Evolutionary conservation across 225 moss, liverwort and hornwort genomes (phyloP), one percentile per base, ranked within the genome.

Genomic region (Climacium dendroides): DNA sequence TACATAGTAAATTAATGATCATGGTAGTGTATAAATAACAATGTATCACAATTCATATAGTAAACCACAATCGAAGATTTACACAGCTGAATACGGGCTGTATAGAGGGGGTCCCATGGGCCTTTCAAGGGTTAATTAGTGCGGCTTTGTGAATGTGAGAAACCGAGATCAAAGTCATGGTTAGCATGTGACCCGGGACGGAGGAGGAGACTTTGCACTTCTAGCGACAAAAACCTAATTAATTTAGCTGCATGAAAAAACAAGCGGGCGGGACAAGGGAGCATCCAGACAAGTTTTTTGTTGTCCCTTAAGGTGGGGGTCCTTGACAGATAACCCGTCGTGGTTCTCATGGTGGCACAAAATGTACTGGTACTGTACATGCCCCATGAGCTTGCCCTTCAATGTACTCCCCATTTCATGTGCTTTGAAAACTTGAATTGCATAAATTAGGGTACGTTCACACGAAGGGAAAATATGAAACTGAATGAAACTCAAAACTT

Each of bases 251-350:
- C 34, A 52, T 50, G 7, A 12, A 15, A n/a, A 26, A 41, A 13
- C 22, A 29, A 70, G 59, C 5, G n/a, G n/a, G n/a, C 0, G 1
- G 14, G 50, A 50, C 50, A 26, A 10, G 6, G 0, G 0, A 26
- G 86, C 3, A 1, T n/a, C n/a, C n/a, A n/a, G 26, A 69, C 69
- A 64, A 45, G 41, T 35, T 74, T n/a, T 48, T 12, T 11, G 26
- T 13, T 81, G 54, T 82, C 28, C 35, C 82, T 75, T n/a, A n/a
- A 10, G 22, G 54, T 3, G 1, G 45, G 82, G 75, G 45, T 20
- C 82, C 62, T 32, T 50, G 80, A 50, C 58, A 43, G 35, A 37
- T 71, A 60, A 87, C 74, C 74, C 63, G 15, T 54, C 15, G 1
- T 34, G 37, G 39, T 55, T 74, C 35, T 54, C 86, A 73, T 78